Evolutionary conservation across 108 stramenopile genomes (phyloP), one percentile per base, ranked within the genome.

Genomic region (Seminavis robusta): DNA sequence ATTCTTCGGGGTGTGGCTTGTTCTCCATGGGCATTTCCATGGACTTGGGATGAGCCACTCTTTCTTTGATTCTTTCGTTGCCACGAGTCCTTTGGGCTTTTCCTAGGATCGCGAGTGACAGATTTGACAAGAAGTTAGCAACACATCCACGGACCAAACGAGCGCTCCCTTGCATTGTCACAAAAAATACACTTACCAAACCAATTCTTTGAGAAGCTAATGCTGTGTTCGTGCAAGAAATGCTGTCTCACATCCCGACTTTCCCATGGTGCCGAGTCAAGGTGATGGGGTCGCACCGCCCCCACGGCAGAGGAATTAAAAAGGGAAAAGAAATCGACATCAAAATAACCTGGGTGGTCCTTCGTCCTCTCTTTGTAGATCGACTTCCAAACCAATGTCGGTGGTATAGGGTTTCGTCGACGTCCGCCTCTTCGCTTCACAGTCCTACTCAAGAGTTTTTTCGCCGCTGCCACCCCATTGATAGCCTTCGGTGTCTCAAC

Each of bases 271-370:
- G 63, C 72, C 23, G 47, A 33, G 49, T 90, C 88, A 23, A 75
- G 65, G 17, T 69, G 63, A 28, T 53, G 50, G 5, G 57, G 34
- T 17, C 67, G 62, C 29, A 71, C 56, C 9, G 27, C 70, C 15
- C 27, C 47, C 38, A 71, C 71, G 32, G 39, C 33, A 20, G 88
- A 67, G 4, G 78, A 62, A 19, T 84, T 84, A 39, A 72, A 79
- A n/a, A 90, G 71, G 39, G 88, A 90, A 52, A 79, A 75, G 13
- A 90, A 63, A 59, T 90, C 77, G 43, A 90, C 62, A 36, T 77
- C 65, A 16, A 72, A 44, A 56, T 74, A 90, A 24, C 88, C 88
- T 23, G 65, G 25, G 46, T 90, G 88, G 11, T 46, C 42, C 28
- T 68, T 69, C 7, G 74, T 73, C 28, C 88, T 56, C 25, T 79